Percentiles rank a stretch among this genome's conserved stretches.
phyloP scores from a whole-genome alignment of 2,329 filamentous ascomycete genomes.

The Septoria linicola region DNA sequence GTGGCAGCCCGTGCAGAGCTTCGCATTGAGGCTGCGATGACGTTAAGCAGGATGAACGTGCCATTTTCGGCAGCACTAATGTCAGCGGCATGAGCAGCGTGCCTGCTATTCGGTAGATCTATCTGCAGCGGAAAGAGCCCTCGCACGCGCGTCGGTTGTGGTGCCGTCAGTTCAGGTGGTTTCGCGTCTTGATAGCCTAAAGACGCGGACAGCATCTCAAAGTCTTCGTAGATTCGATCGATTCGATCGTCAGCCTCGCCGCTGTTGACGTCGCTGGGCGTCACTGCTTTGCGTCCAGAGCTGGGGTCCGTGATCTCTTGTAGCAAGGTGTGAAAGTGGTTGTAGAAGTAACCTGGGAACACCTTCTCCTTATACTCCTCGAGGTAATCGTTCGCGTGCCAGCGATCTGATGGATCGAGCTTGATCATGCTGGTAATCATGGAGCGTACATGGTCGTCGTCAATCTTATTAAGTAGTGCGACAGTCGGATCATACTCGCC shows the following conservation, averaged over 20 bases:
- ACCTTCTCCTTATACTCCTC: conserved; percentile 89
- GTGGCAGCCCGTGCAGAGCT: conserved; percentile 88
- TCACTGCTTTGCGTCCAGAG: conserved; percentile 70
- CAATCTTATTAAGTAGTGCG: conserved; percentile 78
- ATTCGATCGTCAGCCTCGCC: conserved; percentile 92
- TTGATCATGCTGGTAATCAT: conserved; percentile 96
- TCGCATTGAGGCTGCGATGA: conserved; percentile 83
- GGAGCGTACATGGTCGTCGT: conserved; percentile 80
- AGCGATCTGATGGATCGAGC: conserved; percentile 84
- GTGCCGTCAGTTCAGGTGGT: conserved; percentile 32
- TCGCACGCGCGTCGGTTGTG: conserved; percentile 47
- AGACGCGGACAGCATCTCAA: conserved; percentile 96
- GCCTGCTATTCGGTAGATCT: conserved; percentile 81
- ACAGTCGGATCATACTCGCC: conserved; percentile 88
- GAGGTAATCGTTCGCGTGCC: conserved; percentile 90
- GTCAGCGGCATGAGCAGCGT: conserved; percentile 61
- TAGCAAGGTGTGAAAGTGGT: conserved; percentile 97
- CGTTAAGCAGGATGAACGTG: conserved; percentile 84
- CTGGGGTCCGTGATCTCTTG: conserved; percentile 88
- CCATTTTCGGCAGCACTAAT: conserved; percentile 75
- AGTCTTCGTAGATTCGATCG: conserved; percentile 87
- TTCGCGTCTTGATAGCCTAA: conserved; percentile 67
- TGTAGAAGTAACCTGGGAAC: conserved; percentile 96
- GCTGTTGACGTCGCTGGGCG: conserved; percentile 67
- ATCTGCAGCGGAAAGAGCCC: conserved; percentile 75